Base-by-base conservation (phyloP, 495 filamentous ascomycete genomes). In the Penicillium taxi region DNA sequence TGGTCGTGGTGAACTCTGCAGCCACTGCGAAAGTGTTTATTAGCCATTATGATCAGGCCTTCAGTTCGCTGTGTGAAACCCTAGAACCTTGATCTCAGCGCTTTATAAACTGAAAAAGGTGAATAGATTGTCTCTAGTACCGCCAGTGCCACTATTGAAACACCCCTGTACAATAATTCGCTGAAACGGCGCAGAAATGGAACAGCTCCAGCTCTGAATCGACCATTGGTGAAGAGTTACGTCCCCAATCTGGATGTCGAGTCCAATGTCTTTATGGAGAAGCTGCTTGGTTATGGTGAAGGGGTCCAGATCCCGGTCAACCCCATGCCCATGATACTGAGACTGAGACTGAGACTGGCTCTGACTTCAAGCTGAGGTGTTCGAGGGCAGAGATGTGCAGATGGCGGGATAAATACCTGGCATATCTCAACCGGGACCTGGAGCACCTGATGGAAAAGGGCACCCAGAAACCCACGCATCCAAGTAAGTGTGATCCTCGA, bases 61-160 rank as follows among this genome's bases (percentile, higher is more conserved):
- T 79, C 35, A 74, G 69, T 44, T 77, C 72, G 5, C 58, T 77
- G 37, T 78, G n/a, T n/a, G n/a, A n/a, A n/a, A n/a, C n/a, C n/a
- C n/a, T n/a, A n/a, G n/a, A n/a, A n/a, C n/a, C n/a, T n/a, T n/a
- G n/a, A n/a, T n/a, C n/a, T n/a, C 78, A 1, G 72, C 74, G 32
- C 70, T 77, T 24, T 80, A 80, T 54, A 81, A 77, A 4, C 81
- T 80, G 48, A 78, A 82, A 37, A 78, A 76, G 56, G 74, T 78
- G 51, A 22, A 18, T 38, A 78, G 73, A 70, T 81, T 6, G 67
- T 80, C 3, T 76, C 73, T 11, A 77, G 71, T 22, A 80, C 75
- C 1, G 69, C 75, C 5, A 77, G 77, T n/a, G 74, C 75, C 4
- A 81, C 77, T 0, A 81, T 83, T 36, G 79, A 77, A 8, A 77